phyloP scores from a whole-genome alignment of 1,284 basidiomycete genomes.

The Microbotryum intermedium region DNA sequence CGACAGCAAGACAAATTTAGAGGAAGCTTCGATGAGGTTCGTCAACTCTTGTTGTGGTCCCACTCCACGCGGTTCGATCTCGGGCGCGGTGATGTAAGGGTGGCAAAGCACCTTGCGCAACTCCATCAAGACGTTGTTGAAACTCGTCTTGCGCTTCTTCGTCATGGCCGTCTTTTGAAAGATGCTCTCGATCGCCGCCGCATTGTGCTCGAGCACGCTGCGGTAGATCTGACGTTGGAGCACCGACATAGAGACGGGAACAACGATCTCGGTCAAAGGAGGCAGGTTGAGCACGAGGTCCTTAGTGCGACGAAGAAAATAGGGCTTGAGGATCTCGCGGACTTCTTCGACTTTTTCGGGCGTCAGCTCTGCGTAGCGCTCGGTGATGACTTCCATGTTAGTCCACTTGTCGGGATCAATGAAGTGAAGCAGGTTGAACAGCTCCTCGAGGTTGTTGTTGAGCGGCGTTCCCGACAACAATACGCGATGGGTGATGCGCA shows the following conservation, averaged over 20 bases:
- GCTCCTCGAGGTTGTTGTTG: constrained; percentile 91
- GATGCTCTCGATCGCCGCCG: constrained; percentile 16
- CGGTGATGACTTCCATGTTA: constrained; percentile 57
- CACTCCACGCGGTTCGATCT: constrained; percentile 57
- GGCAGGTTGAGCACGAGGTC: constrained; percentile 85
- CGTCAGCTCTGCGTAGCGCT: constrained; percentile 55
- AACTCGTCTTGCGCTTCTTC: constrained; percentile 28
- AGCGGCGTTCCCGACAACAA: constrained; percentile 92
- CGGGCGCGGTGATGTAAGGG: constrained; percentile 74
- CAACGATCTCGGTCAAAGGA: constrained; percentile 68
- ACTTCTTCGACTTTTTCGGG: constrained; percentile 65
- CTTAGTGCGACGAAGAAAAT: constrained; percentile 87
- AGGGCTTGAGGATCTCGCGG: constrained; percentile 68
- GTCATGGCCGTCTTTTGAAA: constrained; percentile 32
- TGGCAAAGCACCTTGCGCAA: constrained; percentile 58
- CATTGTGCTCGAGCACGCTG: constrained; percentile 51
- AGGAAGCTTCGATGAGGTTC: constrained; percentile 58
- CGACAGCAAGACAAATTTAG: constrained; percentile 49
- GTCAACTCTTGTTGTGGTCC: constrained; percentile 31
- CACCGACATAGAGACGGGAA: constrained; percentile 80
- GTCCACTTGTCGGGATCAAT: constrained; percentile 50
- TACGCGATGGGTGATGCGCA: constrained; percentile 70
- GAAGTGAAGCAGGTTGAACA: constrained; percentile 93
- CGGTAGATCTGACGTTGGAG: constrained; percentile 81
- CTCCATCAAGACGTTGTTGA: constrained; percentile 75